Percentiles rank a stretch among this genome's conserved stretches.
Evolutionary conservation across 768 basidiomycete species (phyloP).

Genomic region (Omphalotus guepiniiformis): DNA sequence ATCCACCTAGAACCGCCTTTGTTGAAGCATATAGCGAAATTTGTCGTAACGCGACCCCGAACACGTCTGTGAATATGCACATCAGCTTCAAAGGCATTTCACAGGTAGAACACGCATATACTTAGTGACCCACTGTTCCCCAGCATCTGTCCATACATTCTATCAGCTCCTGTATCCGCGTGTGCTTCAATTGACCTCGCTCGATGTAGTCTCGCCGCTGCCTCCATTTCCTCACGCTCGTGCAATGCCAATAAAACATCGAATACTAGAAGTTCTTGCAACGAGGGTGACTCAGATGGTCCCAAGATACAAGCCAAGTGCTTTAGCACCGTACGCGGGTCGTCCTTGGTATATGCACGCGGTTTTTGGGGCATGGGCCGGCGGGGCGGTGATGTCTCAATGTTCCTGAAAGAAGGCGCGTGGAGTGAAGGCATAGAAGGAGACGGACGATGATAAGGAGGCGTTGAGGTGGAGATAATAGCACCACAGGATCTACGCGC

Average conservation of each 20-base stretch:
- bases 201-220: conserved; percentile 11
- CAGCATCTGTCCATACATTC: no score
- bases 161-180: conserved; percentile 9
- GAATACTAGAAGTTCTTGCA: conserved; percentile 12
- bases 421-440: no score
- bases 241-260: conserved; percentile 22
- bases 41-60: conserved; percentile 32
- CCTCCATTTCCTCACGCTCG: conserved; percentile 23
- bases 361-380: not conserved
- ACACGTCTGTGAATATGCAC: conserved; percentile 30
- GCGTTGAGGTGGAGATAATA: no score
- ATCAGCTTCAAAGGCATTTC: no score
- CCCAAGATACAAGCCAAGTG: not conserved
- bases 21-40: conserved; percentile 32
- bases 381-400: no score
- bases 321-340: not conserved
- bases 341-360: conserved; percentile 3
- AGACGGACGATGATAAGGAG: no score
- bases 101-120: no score
- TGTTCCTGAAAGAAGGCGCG: no score
- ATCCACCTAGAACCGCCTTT: conserved; percentile 28
- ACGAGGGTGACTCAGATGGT: not conserved
- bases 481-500: no score
- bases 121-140: no score
- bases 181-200: not conserved